Percentiles rank a stretch among this genome's conserved stretches.
These are phyloP conservation scores for Aspergillus sp. DNA, from an alignment of 2,329 filamentous ascomycete species.

Conservation along the genomic window DNA sequence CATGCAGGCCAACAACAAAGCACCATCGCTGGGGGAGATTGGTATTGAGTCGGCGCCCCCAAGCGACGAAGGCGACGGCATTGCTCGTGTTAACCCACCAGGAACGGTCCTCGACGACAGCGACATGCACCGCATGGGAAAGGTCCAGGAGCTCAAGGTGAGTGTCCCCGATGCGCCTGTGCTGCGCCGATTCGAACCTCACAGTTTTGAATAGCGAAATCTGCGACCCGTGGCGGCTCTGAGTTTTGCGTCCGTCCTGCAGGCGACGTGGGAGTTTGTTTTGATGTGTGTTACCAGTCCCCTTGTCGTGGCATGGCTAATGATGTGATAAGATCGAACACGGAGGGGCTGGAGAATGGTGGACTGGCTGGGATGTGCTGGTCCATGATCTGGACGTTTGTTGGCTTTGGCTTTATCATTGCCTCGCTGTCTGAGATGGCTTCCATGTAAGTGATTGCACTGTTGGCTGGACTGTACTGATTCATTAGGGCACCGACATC, in stretches of 20 bases:
- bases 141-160: conserved; percentile 31
- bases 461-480: background rate
- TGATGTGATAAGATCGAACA: conserved; percentile 19
- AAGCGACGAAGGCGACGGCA: background rate
- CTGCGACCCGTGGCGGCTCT: conserved; percentile 33
- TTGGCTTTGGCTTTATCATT: conserved; percentile 66
- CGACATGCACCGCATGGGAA: conserved; percentile 34
- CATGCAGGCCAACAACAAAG: background rate
- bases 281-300: conserved; percentile 25
- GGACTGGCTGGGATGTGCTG: conserved; percentile 29
- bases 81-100: background rate
- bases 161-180: background rate
- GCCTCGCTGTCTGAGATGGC: conserved; percentile 63
- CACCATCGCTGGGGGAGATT: conserved; percentile 1
- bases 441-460: conserved; percentile 28
- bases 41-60: conserved; percentile 6
- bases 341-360: conserved; percentile 25
- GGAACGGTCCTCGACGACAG: conserved; percentile 22
- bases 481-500: conserved; percentile 51
- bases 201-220: conserved; percentile 26
- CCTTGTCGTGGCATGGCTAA: background rate
- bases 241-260: conserved; percentile 36
- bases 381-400: conserved; percentile 49
- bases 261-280: conserved; percentile 38
- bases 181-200: background rate